Evolutionary conservation across 805 yeast species (phyloP), one percentile per base, ranked within the genome.

Genomic region (Candida taoyuanica): DNA sequence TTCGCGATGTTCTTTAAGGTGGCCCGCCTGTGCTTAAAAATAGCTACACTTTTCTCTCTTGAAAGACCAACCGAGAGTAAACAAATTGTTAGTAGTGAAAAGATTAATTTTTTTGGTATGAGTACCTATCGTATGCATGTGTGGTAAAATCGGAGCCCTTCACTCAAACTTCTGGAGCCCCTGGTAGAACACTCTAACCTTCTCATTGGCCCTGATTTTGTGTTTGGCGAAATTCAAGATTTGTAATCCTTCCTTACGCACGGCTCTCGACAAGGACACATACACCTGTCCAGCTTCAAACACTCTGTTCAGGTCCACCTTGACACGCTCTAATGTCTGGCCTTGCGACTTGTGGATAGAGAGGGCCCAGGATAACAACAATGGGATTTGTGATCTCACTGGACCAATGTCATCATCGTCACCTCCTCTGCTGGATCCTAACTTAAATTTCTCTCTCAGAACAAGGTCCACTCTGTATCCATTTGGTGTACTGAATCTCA

Each of bases 341-440:
- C 95, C 95, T 56, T 85, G 95, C 0, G 93, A 76, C 56, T 85
- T 85, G 55, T 85, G 95, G 35, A 85, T 85, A 0, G 93, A 85
- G 48, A 85, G 58, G 0, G 94, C 88, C 93, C 93, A 85, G 17
- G 93, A 78, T 26, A 85, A 61, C 40, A 82, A 65, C 21, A 85
- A 63, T 1, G 95, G 95, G 3, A 83, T 48, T 54, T 85, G 95
- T 0, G 46, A 55, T 52, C 89, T 67, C 7, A 57, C 57, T 18
- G 31, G 36, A 3, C 24, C 23, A 2, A 17, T 7, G 70, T 37
- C 13, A 43, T 47, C 48, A 14, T 48, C 47, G 17, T 47, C 49
- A 3, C 51, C 40, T 20, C 55, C 70, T 1, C 59, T 55, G 1
- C 52, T 41, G 31, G 70, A 71, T 11, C 62, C 65, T 29, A 25